Percentiles rank a stretch among this genome's conserved stretches.
Evolutionary conservation across 352 stramenopile species (phyloP).

Genomic region (Pythium sp.): DNA sequence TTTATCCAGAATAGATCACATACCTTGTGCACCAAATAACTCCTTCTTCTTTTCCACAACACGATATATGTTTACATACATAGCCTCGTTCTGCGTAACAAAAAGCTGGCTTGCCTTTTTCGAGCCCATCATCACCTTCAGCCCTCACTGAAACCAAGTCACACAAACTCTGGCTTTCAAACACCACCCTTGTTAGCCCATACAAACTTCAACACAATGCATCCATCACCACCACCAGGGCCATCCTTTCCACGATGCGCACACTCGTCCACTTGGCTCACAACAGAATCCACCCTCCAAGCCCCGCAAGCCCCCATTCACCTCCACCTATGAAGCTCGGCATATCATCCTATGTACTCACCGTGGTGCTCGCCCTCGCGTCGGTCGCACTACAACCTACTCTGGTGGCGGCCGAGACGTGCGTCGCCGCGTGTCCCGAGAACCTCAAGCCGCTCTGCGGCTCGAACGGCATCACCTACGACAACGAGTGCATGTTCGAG

Average conservation of each 20-base stretch:
- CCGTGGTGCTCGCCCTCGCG: neutral
- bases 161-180: no score
- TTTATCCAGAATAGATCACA: no score
- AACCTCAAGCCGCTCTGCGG: conserved; percentile 3
- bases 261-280: neutral
- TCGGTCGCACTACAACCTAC: neutral
- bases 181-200: no score
- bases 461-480: conserved; percentile 4
- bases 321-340: conserved; percentile 2
- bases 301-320: neutral
- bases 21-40: no score
- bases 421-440: conserved; percentile 6
- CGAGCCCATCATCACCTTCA: no score
- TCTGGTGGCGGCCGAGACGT: conserved; percentile 1
- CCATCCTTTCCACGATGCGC: neutral
- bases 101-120: no score
- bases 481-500: neutral
- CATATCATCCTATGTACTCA: neutral
- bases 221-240: neutral
- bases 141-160: no score
- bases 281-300: neutral
- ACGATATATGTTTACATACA: no score
- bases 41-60: no score
- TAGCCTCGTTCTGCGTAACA: no score
- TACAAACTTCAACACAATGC: neutral